phyloP scores from a whole-genome alignment of 768 basidiomycete genomes.

The Xerocomellus chrysenteron region DNA sequence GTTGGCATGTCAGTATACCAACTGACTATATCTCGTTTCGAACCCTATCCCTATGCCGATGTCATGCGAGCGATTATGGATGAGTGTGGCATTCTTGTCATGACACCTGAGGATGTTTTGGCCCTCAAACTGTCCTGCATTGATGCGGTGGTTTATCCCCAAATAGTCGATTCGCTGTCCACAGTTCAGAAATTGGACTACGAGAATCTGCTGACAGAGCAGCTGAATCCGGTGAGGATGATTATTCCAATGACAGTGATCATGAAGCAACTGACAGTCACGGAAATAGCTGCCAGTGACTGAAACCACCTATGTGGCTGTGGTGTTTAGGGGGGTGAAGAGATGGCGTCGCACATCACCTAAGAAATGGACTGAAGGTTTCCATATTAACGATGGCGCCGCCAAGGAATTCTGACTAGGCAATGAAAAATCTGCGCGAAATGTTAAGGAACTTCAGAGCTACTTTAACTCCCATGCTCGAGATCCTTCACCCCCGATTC shows the following conservation, averaged over 20 bases:
- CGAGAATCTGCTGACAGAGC: background rate
- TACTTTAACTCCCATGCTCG: background rate
- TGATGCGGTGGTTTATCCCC: background rate
- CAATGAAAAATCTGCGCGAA: no score
- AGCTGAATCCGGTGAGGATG: background rate
- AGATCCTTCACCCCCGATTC: no score
- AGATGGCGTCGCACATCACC: no score
- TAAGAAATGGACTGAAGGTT: no score
- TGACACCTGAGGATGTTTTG: background rate
- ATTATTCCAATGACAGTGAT: background rate
- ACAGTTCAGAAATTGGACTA: background rate
- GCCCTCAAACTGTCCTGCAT: background rate
- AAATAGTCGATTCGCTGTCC: background rate
- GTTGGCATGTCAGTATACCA: background rate
- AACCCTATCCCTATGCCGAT: background rate
- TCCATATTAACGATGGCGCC: no score
- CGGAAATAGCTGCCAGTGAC: background rate
- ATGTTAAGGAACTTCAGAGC: background rate
- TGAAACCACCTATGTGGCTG: background rate
- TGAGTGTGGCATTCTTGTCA: background rate
- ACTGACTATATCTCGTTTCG: background rate
- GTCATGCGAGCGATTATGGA: background rate
- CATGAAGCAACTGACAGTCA: background rate
- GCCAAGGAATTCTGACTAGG: no score
- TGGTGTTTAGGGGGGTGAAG: background rate